Percentiles rank a stretch among this genome's conserved stretches.
phyloP scores from a whole-genome alignment of 345 rosid species.

The Eucalyptus leucophloia region DNA sequence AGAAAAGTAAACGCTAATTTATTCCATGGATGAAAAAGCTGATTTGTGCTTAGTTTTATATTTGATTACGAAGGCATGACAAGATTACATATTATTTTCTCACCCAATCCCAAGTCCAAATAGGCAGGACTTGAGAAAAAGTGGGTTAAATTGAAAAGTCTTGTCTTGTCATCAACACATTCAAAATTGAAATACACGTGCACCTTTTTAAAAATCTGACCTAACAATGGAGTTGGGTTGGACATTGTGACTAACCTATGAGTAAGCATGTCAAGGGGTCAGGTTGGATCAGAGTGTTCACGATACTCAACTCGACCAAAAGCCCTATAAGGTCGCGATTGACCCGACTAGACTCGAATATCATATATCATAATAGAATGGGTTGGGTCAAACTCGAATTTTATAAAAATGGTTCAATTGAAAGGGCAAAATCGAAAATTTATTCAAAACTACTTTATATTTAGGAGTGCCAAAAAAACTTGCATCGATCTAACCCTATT shows the following conservation, averaged over 20 bases:
- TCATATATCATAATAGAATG: too few species aligned
- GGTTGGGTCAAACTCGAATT: accelerated
- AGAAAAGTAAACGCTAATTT: background rate
- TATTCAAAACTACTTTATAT: too few species aligned
- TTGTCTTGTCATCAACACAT: background rate
- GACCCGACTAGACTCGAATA: too few species aligned
- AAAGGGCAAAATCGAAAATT: too few species aligned
- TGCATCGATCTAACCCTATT: too few species aligned
- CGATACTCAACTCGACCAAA: too few species aligned
- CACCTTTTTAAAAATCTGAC: background rate
- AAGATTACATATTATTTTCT: background rate
- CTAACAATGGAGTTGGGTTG: background rate
- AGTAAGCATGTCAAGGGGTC: background rate
- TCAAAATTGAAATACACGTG: background rate
- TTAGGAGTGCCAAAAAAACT: too few species aligned
- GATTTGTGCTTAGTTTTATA: background rate
- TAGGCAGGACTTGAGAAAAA: background rate
- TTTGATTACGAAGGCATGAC: background rate
- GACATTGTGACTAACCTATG: background rate
- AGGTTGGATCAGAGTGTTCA: too few species aligned
- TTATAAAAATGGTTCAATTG: too few species aligned
- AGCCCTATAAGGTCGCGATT: too few species aligned
- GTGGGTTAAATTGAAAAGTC: background rate
- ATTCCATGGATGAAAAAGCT: background rate
- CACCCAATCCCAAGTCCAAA: background rate